phyloP scores from a whole-genome alignment of 768 basidiomycete genomes.

The Tylopilus sp. region DNA sequence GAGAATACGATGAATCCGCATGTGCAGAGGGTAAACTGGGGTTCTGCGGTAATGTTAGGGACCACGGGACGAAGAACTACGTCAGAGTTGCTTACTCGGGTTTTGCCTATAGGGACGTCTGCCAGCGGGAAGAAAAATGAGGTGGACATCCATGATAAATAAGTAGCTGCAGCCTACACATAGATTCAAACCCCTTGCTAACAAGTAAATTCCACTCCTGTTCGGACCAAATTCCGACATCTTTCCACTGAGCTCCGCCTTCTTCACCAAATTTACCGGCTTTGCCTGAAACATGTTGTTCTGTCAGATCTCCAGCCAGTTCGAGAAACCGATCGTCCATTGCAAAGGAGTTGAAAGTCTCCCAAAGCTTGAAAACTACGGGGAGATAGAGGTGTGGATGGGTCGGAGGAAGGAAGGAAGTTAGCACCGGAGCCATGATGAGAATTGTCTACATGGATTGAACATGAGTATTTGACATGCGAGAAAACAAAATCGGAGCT shows the following conservation, averaged over 20 bases:
- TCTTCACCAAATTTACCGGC: conserved; percentile 50
- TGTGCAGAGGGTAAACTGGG: conserved; percentile 63
- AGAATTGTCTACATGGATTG: conserved; percentile 49
- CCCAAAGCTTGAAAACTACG: conserved; percentile 70
- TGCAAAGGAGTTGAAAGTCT: conserved; percentile 69
- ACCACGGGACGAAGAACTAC: neutral
- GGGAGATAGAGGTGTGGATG: conserved; percentile 68
- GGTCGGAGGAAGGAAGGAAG: conserved; percentile 72
- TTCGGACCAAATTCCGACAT: conserved; percentile 87
- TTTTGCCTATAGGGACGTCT: conserved; percentile 53
- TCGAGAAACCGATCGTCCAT: conserved; percentile 76
- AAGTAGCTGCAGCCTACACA: conserved; percentile 47
- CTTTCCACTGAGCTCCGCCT: conserved; percentile 64
- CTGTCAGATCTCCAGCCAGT: conserved; percentile 62
- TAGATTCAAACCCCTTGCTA: conserved; percentile 75
- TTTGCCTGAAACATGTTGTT: conserved; percentile 68
- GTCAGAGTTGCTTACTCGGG: conserved; percentile 44
- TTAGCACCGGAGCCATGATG: conserved; percentile 71
- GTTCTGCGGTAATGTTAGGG: conserved; percentile 38
- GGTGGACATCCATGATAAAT: conserved; percentile 36
- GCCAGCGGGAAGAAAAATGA: conserved; percentile 13
- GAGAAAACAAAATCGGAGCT: conserved; percentile 19
- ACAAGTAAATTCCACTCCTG: conserved; percentile 81
- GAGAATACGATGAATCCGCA: conserved; percentile 62
- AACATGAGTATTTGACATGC: conserved; percentile 1